These are phyloP conservation scores for Penicillium expansum DNA, from an alignment of 2,329 filamentous ascomycete genomes.

Conservation along the genomic window DNA sequence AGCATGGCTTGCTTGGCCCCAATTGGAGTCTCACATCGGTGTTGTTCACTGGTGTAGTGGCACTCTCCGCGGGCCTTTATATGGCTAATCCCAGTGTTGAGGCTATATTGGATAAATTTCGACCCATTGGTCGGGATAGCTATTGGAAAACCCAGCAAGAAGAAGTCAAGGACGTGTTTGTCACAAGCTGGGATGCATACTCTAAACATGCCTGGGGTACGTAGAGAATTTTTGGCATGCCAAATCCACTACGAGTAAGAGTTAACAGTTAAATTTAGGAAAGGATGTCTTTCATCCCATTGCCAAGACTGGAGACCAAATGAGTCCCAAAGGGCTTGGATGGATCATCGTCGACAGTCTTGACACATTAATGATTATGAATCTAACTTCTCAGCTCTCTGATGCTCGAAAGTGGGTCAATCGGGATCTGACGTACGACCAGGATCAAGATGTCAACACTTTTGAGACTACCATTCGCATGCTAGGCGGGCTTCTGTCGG, in stretches of 20 bases:
- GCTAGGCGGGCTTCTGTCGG: constrained; percentile 28
- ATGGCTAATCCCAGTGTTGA: neutral
- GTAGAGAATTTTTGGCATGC: neutral
- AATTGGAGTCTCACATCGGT: neutral
- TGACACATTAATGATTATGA: constrained; percentile 24
- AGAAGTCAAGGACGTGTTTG: neutral
- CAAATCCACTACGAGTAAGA: neutral
- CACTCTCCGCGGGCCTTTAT: neutral
- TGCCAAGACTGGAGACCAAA: constrained; percentile 18
- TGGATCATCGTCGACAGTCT: constrained; percentile 25
- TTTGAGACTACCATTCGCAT: constrained; percentile 31
- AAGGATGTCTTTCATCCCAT: constrained; percentile 9
- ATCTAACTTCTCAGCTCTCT: constrained; percentile 15
- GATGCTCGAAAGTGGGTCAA: neutral
- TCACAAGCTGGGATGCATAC: neutral
- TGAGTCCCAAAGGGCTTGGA: constrained; percentile 19
- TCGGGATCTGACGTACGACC: constrained; percentile 15
- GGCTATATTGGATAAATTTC: neutral
- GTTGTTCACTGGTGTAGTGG: neutral
- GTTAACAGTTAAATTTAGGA: neutral
- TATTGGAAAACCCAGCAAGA: neutral
- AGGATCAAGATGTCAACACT: constrained; percentile 25
- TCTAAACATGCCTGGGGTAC: neutral
- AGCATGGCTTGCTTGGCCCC: neutral
- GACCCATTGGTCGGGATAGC: neutral